phyloP scores from a whole-genome alignment of 345 rosid species.

The Gossypium bickii region DNA sequence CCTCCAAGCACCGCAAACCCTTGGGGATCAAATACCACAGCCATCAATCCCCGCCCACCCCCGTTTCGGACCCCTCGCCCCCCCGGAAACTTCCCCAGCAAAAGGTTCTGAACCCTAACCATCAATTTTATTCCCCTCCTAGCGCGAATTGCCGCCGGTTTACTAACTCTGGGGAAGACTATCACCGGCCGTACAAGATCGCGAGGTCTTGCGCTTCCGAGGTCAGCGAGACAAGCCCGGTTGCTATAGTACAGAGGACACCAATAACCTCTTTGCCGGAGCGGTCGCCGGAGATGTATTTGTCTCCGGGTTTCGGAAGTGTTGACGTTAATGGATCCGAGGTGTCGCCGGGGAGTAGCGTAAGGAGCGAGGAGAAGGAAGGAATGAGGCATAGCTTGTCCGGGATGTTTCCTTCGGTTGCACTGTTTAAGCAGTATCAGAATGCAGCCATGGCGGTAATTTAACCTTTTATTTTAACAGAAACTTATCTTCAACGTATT shows the following conservation, averaged over 20 bases:
- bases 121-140: conserved; percentile 25
- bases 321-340: conserved; percentile 28
- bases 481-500: neutral
- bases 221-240: conserved; percentile 50
- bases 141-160: neutral
- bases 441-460: conserved; percentile 89
- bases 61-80: conserved; percentile 47
- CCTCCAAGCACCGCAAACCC: conserved; percentile 54
- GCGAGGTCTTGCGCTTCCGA: conserved; percentile 47
- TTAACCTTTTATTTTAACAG: neutral
- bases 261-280: conserved; percentile 21
- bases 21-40: conserved; percentile 53
- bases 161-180: neutral
- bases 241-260: conserved; percentile 43
- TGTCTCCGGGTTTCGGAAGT: conserved; percentile 63
- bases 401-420: conserved; percentile 79
- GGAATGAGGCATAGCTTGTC: conserved; percentile 62
- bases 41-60: conserved; percentile 47
- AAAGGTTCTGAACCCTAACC: conserved; percentile 17
- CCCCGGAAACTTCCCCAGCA: conserved; percentile 28
- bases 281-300: conserved; percentile 59
- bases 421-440: conserved; percentile 83
- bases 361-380: conserved; percentile 39
- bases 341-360: conserved; percentile 36
- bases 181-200: conserved; percentile 46